A percentile compares a stretch with the other conserved stretches of the same genome.
These are phyloP conservation scores for Aspergillus niger DNA, from an alignment of 2,329 filamentous ascomycete species.

Conservation along the genomic window DNA sequence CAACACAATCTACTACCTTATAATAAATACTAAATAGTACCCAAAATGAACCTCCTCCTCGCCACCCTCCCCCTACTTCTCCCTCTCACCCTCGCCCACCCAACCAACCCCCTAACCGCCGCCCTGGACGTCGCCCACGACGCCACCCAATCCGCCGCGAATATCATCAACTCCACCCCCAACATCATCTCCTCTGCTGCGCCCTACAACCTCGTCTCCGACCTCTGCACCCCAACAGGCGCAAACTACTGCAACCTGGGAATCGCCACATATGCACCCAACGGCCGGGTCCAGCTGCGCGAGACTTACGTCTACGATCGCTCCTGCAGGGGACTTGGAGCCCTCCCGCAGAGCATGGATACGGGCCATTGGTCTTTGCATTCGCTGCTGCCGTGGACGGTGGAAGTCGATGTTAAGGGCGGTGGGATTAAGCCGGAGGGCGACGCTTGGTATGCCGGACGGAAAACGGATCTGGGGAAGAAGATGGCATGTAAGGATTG, in stretches of 20 bases:
- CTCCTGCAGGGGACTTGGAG: not conserved
- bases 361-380: slow-evolving; percentile 2
- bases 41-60: not conserved
- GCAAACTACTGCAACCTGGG: slow-evolving; percentile 4
- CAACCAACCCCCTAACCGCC: not conserved
- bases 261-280: not conserved
- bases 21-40: not conserved
- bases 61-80: not conserved
- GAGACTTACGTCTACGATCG: slow-evolving; percentile 4
- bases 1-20: not conserved
- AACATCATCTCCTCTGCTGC: not conserved
- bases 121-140: not conserved
- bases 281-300: not conserved
- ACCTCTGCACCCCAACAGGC: slow-evolving; percentile 1
- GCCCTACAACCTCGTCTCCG: not conserved
- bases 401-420: not conserved
- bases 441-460: not conserved
- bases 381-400: slow-evolving; percentile 4
- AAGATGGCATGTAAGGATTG: not conserved
- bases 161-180: not conserved
- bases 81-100: not conserved
- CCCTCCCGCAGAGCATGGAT: not conserved
- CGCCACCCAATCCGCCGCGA: not conserved
- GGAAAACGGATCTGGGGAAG: slow-evolving; percentile 4
- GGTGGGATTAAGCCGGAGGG: not conserved